Conservation (phyloP, 2,329 filamentous ascomycete genomes). For the Aspergillus ochraceoroseus region DNA sequence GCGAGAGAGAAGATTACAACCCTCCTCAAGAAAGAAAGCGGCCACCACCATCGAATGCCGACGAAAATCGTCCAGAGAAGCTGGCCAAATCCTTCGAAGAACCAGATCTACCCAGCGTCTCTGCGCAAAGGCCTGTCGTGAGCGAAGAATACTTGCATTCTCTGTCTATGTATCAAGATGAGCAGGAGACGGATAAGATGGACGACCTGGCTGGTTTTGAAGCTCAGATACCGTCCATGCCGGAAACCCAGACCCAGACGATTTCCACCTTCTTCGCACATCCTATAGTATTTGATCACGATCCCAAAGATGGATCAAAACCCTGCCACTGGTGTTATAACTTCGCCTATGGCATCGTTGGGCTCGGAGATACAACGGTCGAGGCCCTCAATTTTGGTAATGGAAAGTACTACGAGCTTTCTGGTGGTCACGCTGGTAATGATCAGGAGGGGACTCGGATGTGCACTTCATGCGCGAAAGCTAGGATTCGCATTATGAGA, state of each 20-base stretch:
- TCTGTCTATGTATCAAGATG: too few species aligned
- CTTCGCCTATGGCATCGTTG: constrained; percentile 39
- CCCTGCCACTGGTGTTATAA: constrained; percentile 43
- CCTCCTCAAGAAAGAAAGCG: too few species aligned
- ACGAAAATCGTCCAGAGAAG: too few species aligned
- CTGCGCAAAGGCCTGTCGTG: too few species aligned
- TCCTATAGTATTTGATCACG: constrained; percentile 39
- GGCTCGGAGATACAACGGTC: constrained; percentile 33
- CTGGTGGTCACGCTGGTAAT: constrained; percentile 34
- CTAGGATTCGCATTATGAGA: constrained; percentile 32
- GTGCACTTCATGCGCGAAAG: constrained; percentile 37
- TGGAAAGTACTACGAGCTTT: constrained; percentile 38
- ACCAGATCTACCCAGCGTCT: too few species aligned
- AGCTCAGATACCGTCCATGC: too few species aligned
- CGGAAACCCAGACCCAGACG: constrained; percentile 16
- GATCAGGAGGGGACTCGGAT: constrained; percentile 34
- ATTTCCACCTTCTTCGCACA: constrained; percentile 40
- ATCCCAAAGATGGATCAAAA: constrained; percentile 16
- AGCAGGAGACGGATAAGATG: too few species aligned
- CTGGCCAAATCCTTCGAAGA: too few species aligned
- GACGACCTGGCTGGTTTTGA: too few species aligned
- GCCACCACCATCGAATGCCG: too few species aligned
- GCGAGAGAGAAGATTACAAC: too few species aligned
- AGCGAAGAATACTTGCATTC: too few species aligned
- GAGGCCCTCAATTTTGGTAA: constrained; percentile 35